Conservation (phyloP, 1,284 basidiomycete genomes). For the Wallemia mellicola region DNA sequence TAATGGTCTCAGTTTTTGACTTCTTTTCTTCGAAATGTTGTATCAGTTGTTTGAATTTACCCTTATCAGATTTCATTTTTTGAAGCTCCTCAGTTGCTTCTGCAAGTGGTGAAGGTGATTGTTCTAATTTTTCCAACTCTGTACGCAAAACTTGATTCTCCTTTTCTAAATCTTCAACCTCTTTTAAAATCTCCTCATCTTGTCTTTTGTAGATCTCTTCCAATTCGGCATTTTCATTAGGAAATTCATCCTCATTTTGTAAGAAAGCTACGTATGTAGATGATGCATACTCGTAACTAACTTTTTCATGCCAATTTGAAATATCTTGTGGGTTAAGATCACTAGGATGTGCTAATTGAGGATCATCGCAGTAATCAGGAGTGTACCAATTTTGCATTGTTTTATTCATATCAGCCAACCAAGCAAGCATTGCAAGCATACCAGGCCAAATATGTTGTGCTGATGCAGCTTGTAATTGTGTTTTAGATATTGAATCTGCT, state of each 20-base stretch:
- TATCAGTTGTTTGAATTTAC: slow-evolving; percentile 15
- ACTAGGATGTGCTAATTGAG: slow-evolving; percentile 19
- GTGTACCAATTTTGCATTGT: slow-evolving; percentile 19
- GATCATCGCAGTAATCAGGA: slow-evolving; percentile 39
- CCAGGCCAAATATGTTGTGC: slow-evolving; percentile 57
- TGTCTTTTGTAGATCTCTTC: slow-evolving; percentile 36
- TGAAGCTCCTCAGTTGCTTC: slow-evolving; percentile 14
- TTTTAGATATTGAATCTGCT: slow-evolving; percentile 36
- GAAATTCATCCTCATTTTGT: slow-evolving; percentile 35
- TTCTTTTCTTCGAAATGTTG: slow-evolving; percentile 14
- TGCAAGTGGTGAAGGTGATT: slow-evolving; percentile 14
- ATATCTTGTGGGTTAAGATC: slow-evolving; percentile 12
- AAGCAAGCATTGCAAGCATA: slow-evolving; percentile 49
- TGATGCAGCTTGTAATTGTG: slow-evolving; percentile 53
- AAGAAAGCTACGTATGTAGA: slow-evolving; percentile 41
- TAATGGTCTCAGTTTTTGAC: slow-evolving; percentile 12
- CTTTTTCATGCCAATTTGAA: slow-evolving; percentile 25
- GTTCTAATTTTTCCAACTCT: slow-evolving; percentile 12
- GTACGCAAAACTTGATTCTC: slow-evolving; percentile 8
- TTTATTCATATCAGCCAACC: slow-evolving; percentile 38
- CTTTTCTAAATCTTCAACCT: slow-evolving; percentile 10
- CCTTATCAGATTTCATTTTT: slow-evolving; percentile 14
- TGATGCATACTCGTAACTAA: slow-evolving; percentile 41
- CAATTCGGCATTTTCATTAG: slow-evolving; percentile 32
- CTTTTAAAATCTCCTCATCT: slow-evolving; percentile 9